Conservation (phyloP, 2,329 filamentous ascomycete species). For the Diaporthe citri region DNA sequence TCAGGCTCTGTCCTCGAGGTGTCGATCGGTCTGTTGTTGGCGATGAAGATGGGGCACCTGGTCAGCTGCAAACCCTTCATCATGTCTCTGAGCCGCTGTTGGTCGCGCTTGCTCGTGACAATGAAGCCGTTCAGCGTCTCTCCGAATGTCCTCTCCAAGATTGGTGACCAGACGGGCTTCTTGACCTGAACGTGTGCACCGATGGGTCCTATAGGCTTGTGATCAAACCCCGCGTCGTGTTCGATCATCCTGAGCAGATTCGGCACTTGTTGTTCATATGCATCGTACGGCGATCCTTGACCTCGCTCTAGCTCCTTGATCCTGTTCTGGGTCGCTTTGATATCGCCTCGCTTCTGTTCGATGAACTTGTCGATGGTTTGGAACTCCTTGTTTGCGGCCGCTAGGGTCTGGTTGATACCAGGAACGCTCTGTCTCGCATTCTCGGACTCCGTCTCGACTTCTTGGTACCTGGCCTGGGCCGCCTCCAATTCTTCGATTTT, state of each 20-base stretch:
- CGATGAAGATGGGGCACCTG: constrained; percentile 73
- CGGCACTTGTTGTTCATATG: constrained; percentile 73
- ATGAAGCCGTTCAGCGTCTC: constrained; percentile 80
- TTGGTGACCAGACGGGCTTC: constrained; percentile 84
- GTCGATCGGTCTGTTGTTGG: constrained; percentile 67
- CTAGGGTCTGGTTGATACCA: constrained; percentile 49
- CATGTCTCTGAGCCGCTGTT: constrained; percentile 73
- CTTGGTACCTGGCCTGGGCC: constrained; percentile 63
- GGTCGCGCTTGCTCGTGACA: constrained; percentile 82
- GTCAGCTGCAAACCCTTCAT: constrained; percentile 69
- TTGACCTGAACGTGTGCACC: constrained; percentile 82
- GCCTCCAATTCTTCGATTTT: constrained; percentile 71
- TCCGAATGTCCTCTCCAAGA: constrained; percentile 85
- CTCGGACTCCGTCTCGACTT: constrained; percentile 54
- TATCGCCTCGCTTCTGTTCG: constrained; percentile 65
- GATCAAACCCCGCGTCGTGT: constrained; percentile 75
- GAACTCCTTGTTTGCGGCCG: constrained; percentile 49
- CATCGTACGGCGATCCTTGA: constrained; percentile 70
- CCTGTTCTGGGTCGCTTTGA: constrained; percentile 63
- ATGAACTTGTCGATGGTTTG: constrained; percentile 50
- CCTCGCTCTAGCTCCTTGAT: constrained; percentile 67
- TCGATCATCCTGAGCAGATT: constrained; percentile 77
- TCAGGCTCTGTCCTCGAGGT: constrained; percentile 80
- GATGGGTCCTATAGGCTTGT: constrained; percentile 85
- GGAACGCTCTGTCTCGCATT: constrained; percentile 49